Evolutionary conservation across 768 basidiomycete genomes (phyloP), one percentile per base, ranked within the genome.

Genomic region (Melanogaster broomeanus): DNA sequence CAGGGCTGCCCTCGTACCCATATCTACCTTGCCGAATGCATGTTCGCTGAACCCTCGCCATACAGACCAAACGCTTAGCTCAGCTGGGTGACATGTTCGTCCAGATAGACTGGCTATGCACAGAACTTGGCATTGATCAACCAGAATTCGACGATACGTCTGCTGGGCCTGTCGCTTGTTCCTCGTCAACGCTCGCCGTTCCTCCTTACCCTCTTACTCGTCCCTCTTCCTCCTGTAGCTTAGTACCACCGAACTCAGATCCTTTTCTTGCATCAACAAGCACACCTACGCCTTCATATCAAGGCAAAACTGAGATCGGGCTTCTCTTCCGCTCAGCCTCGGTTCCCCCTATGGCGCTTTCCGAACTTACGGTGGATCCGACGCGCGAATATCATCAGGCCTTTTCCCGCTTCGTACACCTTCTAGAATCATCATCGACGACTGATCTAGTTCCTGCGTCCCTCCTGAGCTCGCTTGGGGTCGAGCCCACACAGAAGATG

Each of bases 31-130:
- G 42, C n/a, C 22, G 22, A 30, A 16, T 24, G 5, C 18, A 42
- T 42, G 42, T 44, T 35, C 45, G 47, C 44, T 53, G 40, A 52
- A 48, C 11, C 5, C 12, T 42, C 33, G 33, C 38, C n/a, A 38
- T 42, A 6, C 53, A 91, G 89, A 70, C 77, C 24, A 88, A 87
- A 63, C 84, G 90, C 24, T 75, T 89, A 30, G 73, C 76, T 43
- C 77, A 85, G 47, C 74, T 93, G 21, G 81, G 84, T 7, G 70
- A 72, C 9, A 76, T 80, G 28, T 83, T 93, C 55, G 69, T 84
- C 11, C 88, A 93, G 49, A 85, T 94, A 30, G 89, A 93, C 64
- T 89, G 85, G 81, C 71, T 95, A 15, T 81, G 92, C 58, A 78
- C 82, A 24, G 92, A 96, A 64, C 82, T 98, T 6, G 93, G 90